These are phyloP conservation scores for Vitis riparia DNA, from an alignment of 164 flowering plant species.

Conservation along the genomic window DNA sequence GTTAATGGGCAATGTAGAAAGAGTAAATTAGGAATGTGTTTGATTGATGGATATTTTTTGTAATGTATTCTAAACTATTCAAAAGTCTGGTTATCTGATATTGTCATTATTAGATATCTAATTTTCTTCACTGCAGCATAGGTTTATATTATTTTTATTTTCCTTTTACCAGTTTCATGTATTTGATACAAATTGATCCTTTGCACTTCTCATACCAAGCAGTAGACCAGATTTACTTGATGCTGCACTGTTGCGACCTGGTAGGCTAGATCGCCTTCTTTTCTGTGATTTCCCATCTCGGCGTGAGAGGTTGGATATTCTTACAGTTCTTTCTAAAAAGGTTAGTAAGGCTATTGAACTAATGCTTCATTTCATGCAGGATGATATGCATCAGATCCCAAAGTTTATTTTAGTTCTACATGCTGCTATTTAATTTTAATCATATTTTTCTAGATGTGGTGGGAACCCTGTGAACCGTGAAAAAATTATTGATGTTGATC, in stretches of 20 bases:
- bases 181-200: not conserved
- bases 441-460: no score
- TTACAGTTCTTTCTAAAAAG: conserved; percentile 81
- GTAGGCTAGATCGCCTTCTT: conserved; percentile 92
- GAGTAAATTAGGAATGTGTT: no score
- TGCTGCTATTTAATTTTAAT: no score
- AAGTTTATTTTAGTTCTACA: no score
- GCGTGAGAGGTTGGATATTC: conserved; percentile 78
- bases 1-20: no score
- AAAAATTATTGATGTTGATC: no score
- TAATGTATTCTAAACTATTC: no score
- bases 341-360: conserved; percentile 29
- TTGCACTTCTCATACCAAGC: conserved; percentile 21
- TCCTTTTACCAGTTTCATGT: not conserved
- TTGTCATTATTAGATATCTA: not conserved
- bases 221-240: conserved; percentile 99
- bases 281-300: conserved; percentile 92
- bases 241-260: conserved; percentile 95
- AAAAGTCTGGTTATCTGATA: no score
- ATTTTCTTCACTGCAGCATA: not conserved
- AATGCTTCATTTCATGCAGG: no score
- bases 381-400: no score
- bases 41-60: no score
- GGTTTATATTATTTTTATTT: not conserved
- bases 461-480: no score